These are phyloP conservation scores for Lentinula lateritia DNA, from an alignment of 768 basidiomycete species.

Conservation along the genomic window DNA sequence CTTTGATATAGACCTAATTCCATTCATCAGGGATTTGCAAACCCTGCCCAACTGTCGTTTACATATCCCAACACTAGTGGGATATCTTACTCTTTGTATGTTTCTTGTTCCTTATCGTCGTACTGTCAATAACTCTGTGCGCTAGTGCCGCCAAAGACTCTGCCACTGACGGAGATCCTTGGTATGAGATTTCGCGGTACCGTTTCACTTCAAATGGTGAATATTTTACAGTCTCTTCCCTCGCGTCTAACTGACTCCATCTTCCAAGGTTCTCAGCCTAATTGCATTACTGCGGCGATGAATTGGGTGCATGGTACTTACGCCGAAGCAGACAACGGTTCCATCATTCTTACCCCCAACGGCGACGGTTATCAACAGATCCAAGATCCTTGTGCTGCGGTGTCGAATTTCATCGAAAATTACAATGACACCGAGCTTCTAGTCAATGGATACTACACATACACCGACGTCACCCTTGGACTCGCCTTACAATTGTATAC, in stretches of 20 bases:
- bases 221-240: conserved; percentile 13
- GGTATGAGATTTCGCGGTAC: conserved; percentile 88
- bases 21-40: conserved; percentile 65
- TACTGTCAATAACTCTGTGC: not conserved
- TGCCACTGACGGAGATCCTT: conserved; percentile 61
- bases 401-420: conserved; percentile 79
- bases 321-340: conserved; percentile 65
- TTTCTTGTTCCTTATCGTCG: not conserved
- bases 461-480: conserved; percentile 53
- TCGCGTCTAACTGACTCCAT: not conserved
- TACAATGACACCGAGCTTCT: conserved; percentile 78
- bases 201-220: conserved; percentile 84
- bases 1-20: not conserved
- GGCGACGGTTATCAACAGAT: conserved; percentile 92
- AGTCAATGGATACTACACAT: conserved; percentile 58
- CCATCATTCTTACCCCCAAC: conserved; percentile 67
- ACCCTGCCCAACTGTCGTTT: conserved; percentile 79
- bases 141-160: not conserved
- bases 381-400: conserved; percentile 88
- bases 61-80: conserved; percentile 83
- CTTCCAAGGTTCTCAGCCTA: conserved; percentile 66
- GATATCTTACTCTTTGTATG: conserved; percentile 82
- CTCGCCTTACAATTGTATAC: conserved; percentile 73
- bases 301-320: conserved; percentile 89
- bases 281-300: conserved; percentile 85